Evolutionary conservation across 2,329 filamentous ascomycete species (phyloP), one percentile per base, ranked within the genome.

Genomic region (Diplocarpon rosae): DNA sequence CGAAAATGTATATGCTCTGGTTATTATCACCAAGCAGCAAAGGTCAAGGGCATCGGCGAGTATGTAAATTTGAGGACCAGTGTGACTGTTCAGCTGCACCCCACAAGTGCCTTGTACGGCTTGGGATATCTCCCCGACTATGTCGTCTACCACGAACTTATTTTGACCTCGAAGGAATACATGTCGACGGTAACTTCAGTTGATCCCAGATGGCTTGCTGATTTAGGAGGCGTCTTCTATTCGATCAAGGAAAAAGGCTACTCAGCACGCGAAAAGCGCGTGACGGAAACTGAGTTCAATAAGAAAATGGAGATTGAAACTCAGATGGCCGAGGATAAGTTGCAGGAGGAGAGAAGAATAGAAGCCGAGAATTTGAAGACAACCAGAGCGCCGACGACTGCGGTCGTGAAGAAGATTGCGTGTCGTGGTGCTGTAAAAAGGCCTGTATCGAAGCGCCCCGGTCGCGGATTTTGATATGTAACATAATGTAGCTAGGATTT

Each of bases 171-270:
- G 46, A 95, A 95, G 62, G 92, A 96, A 62, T 98, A 96, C 69
- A 95, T 98, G 80, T 93, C 86, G 2, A 95, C 87, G 4, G 92
- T 98, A 9, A 98, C 92, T 4, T 79, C 87, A 1, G 92, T 98
- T 1, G 92, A 98, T 62, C 90, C 92, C 42, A 87, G 93, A 62
- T 98, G 92, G 92, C 76, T 98, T 33, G 92, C 92, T 6, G 92
- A 98, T 62, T 71, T 98, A 5, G 92, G 93, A 29, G 92, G 89
- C 1, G 92, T 98, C 0, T 98, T 98, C 64, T 98, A 96, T 65
- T 92, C 84, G 1, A 76, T 98, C 60, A 95, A 95, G 67, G 90
- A 96, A 66, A 98, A 98, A 66, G 92, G 90, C 1, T 98, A 94
- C 62, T 94, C 85, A 12, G 79, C 82, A 11, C 74, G 85, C 20